phyloP scores from a whole-genome alignment of 2,329 filamentous ascomycete genomes.

The Hypoxylon sp. region DNA sequence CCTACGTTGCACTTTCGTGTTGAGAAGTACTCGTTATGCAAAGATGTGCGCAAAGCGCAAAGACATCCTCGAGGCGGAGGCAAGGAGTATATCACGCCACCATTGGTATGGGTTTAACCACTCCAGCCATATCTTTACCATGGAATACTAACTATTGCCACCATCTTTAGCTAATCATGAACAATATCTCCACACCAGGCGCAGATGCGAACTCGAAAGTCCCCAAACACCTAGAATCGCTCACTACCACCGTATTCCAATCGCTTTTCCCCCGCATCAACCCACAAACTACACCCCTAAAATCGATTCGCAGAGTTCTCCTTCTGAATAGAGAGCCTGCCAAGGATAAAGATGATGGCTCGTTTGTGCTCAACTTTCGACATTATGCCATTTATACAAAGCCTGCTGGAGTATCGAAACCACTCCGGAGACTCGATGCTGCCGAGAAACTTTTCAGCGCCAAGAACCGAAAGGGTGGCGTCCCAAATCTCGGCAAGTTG shows the following conservation, averaged over 20 bases:
- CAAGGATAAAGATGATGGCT: constrained; percentile 70
- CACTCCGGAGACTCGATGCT: constrained; percentile 85
- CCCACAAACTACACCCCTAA: constrained; percentile 88
- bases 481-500: constrained; percentile 92
- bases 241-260: constrained; percentile 95
- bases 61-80: constrained; percentile 86
- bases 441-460: constrained; percentile 82
- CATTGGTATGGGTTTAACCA: constrained; percentile 70
- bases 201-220: constrained; percentile 76
- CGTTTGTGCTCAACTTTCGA: constrained; percentile 87
- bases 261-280: constrained; percentile 97
- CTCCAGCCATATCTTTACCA: neutral
- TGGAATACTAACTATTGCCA: constrained; percentile 48
- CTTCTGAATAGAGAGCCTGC: constrained; percentile 85
- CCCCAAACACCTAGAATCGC: constrained; percentile 93
- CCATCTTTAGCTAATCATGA: constrained; percentile 85
- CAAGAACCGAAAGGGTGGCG: constrained; percentile 74
- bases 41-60: constrained; percentile 87
- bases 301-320: constrained; percentile 92
- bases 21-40: constrained; percentile 93
- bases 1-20: constrained; percentile 95
- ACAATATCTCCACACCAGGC: constrained; percentile 85
- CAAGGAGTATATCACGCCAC: constrained; percentile 88
- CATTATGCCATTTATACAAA: constrained; percentile 97
- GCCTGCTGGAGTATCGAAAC: constrained; percentile 85